phyloP scores from a whole-genome alignment of 176 grass and related monocot genomes.

The Triticum monococcum region DNA sequence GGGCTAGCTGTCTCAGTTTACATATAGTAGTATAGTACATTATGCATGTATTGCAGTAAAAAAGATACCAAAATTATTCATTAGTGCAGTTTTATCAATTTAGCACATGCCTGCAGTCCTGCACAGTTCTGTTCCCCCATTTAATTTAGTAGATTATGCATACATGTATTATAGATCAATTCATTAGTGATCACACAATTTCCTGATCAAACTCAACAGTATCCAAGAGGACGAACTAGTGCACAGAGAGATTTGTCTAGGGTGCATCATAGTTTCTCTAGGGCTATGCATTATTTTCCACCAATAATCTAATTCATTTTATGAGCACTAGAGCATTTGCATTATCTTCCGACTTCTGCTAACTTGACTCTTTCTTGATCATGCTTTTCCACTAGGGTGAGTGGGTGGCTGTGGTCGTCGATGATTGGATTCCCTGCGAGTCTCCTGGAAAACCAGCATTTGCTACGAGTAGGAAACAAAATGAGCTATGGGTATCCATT shows the following conservation, averaged over 20 bases:
- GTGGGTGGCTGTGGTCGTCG: conserved; percentile 98
- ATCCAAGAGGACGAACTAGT: not conserved
- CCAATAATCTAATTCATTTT: not conserved
- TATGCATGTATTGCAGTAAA: not conserved
- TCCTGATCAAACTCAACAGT: not conserved
- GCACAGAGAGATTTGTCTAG: not conserved
- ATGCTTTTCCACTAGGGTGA: conserved; percentile 66
- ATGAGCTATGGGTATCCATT: conserved; percentile 97
- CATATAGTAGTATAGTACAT: conserved; percentile 3
- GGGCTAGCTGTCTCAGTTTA: not conserved
- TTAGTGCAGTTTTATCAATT: not conserved
- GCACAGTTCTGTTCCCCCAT: not conserved
- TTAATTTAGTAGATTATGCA: not conserved
- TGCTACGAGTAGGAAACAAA: conserved; percentile 87
- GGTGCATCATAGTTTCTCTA: conserved; percentile 8
- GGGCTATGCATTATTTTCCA: not conserved
- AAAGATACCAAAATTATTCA: conserved; percentile 8
- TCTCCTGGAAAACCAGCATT: conserved; percentile 92
- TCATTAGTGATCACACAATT: not conserved
- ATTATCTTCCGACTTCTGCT: conserved; percentile 1
- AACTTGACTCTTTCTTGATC: conserved; percentile 8
- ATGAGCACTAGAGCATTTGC: not conserved
- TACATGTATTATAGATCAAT: not conserved
- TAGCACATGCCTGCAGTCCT: not conserved
- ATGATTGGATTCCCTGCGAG: conserved; percentile 98